phyloP scores from a whole-genome alignment of 1,284 basidiomycete genomes.

The Taiwanofungus camphoratus region DNA sequence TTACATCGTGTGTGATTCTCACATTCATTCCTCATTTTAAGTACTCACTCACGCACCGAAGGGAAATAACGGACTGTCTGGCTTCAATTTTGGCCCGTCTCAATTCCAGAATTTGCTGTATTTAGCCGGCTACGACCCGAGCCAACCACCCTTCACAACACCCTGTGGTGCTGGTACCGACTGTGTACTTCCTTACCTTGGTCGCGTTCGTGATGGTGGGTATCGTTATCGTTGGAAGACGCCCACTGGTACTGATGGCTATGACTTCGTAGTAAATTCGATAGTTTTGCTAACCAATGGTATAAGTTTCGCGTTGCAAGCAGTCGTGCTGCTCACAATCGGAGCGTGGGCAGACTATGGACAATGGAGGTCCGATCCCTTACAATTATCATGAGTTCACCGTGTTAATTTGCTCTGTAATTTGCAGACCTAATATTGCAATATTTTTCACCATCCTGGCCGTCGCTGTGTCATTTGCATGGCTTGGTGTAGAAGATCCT shows the following conservation, averaged over 20 bases:
- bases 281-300: conserved; percentile 75
- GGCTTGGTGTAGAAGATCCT: conserved; percentile 66
- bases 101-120: conserved; percentile 74
- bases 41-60: conserved; percentile 17
- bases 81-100: conserved; percentile 73
- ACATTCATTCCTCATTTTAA: background rate
- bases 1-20: conserved; percentile 41
- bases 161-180: conserved; percentile 43
- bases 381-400: background rate
- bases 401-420: background rate
- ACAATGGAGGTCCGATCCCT: conserved; percentile 48
- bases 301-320: conserved; percentile 70
- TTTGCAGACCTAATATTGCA: conserved; percentile 63
- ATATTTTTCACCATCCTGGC: conserved; percentile 70
- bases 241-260: background rate
- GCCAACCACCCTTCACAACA: conserved; percentile 44
- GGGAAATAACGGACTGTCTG: conserved; percentile 68
- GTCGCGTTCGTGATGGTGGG: conserved; percentile 56
- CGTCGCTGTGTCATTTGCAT: conserved; percentile 68
- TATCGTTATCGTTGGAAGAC: conserved; percentile 8
- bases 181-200: conserved; percentile 65
- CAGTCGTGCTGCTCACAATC: conserved; percentile 54
- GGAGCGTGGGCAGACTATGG: conserved; percentile 81
- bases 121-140: conserved; percentile 65
- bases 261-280: conserved; percentile 47